Evolutionary conservation across 2,329 filamentous ascomycete genomes (phyloP), one percentile per base, ranked within the genome.

Genomic region (Colletotrichum sp.): DNA sequence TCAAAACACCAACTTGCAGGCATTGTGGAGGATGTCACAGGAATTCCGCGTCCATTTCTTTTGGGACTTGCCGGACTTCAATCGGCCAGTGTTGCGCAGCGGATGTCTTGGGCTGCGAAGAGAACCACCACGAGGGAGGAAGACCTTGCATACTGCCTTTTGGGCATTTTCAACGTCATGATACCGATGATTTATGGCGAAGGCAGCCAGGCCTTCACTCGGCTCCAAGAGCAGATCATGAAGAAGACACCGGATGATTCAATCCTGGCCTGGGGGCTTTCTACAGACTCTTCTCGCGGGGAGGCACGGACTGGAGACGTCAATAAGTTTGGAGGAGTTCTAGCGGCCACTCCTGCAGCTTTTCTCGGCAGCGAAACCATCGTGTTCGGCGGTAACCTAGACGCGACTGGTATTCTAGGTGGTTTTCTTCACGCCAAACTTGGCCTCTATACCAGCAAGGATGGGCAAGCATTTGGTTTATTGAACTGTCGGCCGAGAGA

Each of bases 11-110:
- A 44, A 5, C 62, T 76, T 13, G 57, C 76, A 67, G 22, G 77
- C 77, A 19, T 70, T 52, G 71, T 86, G 3, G 79, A 79, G 9
- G 62, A 72, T 9, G 79, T 83, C n/a, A 86, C 85, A 2, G 76
- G 77, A 0, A 84, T 86, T 13, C 76, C 78, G 0, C 71, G 57
- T 13, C 63, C 32, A 2, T 76, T 68, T 13, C 30, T 80, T 0
- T 29, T 78, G 1, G 76, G 79, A 2, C n/a, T 62, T 4, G 13
- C 62, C 1, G 25, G 64, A 1, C n/a, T 80, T 2, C 62, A 63
- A 8, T 15, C 30, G 5, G 77, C 78, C 6, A 80, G 78, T 4
- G 71, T 80, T 8, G 79, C 79, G 0, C 77, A 81, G 8, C 78
- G 79, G 0, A 80, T 80, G 78, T 77, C 76, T 2, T 80, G 79